Conservation (phyloP, 2,329 filamentous ascomycete species). For the Gaeumannomyces tritici region DNA sequence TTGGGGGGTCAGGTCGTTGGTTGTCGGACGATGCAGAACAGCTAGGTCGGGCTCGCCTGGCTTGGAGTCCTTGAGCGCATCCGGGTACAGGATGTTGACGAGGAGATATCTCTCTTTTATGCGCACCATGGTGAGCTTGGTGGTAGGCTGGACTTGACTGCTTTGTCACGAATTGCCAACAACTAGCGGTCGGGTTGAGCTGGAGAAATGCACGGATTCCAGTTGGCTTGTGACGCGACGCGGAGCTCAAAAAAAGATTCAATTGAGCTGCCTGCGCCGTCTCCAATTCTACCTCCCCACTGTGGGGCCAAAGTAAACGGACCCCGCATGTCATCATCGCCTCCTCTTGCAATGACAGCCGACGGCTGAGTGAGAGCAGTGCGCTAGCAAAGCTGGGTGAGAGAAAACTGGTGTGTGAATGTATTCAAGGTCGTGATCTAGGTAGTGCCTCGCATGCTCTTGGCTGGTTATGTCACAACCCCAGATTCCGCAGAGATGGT, state of each 20-base stretch:
- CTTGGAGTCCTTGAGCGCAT: conserved; percentile 31
- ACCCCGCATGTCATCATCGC: neutral
- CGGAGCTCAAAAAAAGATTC: neutral
- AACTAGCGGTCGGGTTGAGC: too few relatives aligned
- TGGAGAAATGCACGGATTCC: too few relatives aligned
- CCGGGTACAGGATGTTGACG: conserved; percentile 85
- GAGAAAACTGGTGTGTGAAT: neutral
- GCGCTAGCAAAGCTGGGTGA: neutral
- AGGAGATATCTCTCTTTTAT: conserved; percentile 94
- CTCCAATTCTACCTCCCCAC: neutral
- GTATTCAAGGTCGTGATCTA: neutral
- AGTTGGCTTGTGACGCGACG: neutral
- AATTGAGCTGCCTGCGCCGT: neutral
- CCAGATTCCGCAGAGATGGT: too few relatives aligned
- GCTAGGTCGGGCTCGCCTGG: conserved; percentile 44
- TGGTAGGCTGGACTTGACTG: neutral
- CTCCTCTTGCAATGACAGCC: neutral
- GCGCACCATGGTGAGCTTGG: conserved; percentile 63
- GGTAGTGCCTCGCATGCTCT: neutral
- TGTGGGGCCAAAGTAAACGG: neutral
- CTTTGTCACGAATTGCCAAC: too few relatives aligned
- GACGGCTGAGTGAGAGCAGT: neutral
- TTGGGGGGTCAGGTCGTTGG: conserved; percentile 57
- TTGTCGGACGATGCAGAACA: conserved; percentile 69
- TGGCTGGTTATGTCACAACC: too few relatives aligned